These are phyloP conservation scores for Omphalotus guepiniiformis DNA, from an alignment of 768 basidiomycete species.

Conservation along the genomic window DNA sequence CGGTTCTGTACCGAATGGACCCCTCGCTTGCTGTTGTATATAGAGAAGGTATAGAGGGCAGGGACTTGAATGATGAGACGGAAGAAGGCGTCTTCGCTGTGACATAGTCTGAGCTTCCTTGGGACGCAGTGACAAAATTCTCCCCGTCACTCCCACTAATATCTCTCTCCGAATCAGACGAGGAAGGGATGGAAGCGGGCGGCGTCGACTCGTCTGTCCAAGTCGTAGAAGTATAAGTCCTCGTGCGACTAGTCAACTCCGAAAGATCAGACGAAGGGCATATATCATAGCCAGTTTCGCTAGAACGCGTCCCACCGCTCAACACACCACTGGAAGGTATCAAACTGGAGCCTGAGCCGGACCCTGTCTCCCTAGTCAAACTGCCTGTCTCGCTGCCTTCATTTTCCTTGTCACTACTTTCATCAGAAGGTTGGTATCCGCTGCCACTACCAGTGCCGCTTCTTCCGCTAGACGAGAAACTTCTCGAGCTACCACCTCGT, in stretches of 20 bases:
- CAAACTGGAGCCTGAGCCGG: background rate
- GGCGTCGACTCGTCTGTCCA: constrained; percentile 16
- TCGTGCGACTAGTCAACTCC: constrained; percentile 29
- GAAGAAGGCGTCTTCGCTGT: constrained; percentile 38
- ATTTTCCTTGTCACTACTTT: constrained; percentile 16
- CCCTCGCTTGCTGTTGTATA: constrained; percentile 51
- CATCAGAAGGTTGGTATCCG: constrained; percentile 15
- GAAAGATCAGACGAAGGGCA: constrained; percentile 50
- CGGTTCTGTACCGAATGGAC: constrained; percentile 40
- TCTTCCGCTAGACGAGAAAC: constrained; percentile 30
- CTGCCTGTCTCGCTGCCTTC: constrained; percentile 18
- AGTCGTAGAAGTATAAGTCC: constrained; percentile 21
- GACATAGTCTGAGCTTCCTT: constrained; percentile 51
- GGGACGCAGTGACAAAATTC: constrained; percentile 40
- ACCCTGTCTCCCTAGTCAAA: background rate
- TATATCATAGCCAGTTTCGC: constrained; percentile 51
- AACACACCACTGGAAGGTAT: constrained; percentile 4
- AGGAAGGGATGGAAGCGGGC: constrained; percentile 30
- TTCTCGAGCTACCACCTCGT: constrained; percentile 30
- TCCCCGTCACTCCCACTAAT: constrained; percentile 29
- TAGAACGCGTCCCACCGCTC: constrained; percentile 27
- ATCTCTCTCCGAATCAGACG: constrained; percentile 23
- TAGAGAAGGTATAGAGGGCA: constrained; percentile 56
- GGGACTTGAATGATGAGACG: constrained; percentile 48
- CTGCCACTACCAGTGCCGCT: constrained; percentile 16